phyloP scores from a whole-genome alignment of 1,284 basidiomycete species.

The Apiotrichum sp. region DNA sequence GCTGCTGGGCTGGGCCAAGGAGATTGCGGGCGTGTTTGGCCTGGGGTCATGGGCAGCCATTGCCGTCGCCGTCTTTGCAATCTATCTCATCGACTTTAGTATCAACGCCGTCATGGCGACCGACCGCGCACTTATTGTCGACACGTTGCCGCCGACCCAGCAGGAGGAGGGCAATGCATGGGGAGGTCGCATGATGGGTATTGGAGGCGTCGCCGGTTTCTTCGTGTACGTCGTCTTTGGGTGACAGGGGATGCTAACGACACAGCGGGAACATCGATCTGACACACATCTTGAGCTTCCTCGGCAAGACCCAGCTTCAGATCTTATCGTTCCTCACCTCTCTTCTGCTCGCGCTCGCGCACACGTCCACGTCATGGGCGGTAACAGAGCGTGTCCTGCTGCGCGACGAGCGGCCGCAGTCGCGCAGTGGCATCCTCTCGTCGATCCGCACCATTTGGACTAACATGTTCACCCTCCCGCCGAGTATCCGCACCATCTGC shows the following conservation, averaged over 20 bases:
- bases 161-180: constrained; percentile 90
- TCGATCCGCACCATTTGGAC: constrained; percentile 54
- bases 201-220: constrained; percentile 77
- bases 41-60: constrained; percentile 47
- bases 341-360: constrained; percentile 47
- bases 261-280: constrained; percentile 64
- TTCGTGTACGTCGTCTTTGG: constrained; percentile 59
- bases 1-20: constrained; percentile 74
- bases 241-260: background rate
- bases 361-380: constrained; percentile 55
- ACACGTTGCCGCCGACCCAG: constrained; percentile 54
- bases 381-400: constrained; percentile 74
- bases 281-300: constrained; percentile 55
- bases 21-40: constrained; percentile 61
- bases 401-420: constrained; percentile 47
- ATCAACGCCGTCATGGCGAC: constrained; percentile 66
- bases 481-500: constrained; percentile 67
- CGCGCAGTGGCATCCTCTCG: constrained; percentile 28
- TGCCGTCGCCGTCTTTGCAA: constrained; percentile 71
- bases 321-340: constrained; percentile 55
- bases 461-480: constrained; percentile 63
- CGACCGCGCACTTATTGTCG: constrained; percentile 50
- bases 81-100: constrained; percentile 85
- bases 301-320: constrained; percentile 72
- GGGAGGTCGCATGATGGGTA: constrained; percentile 80